phyloP scores from a whole-genome alignment of 2,329 filamentous ascomycete genomes.

The Fusarium secorum region DNA sequence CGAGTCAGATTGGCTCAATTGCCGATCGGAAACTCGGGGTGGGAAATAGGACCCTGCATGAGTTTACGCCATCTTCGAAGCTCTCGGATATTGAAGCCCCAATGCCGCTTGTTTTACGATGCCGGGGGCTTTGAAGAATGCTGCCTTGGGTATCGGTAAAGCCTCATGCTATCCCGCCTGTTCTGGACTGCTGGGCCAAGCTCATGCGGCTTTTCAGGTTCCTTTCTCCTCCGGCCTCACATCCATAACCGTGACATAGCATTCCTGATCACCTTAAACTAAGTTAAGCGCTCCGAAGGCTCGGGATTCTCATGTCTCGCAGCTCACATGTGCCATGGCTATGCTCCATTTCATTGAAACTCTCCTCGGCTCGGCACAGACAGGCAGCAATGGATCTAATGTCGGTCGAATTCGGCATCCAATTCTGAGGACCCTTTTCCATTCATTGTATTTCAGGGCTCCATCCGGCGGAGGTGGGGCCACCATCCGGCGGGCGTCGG shows the following conservation, averaged over 20 bases:
- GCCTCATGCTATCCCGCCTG: neutral
- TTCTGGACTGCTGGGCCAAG: neutral
- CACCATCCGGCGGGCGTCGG: neutral
- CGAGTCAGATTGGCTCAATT: slow-evolving; percentile 31
- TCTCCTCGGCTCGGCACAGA: neutral
- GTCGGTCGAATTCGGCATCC: neutral
- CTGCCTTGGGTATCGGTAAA: neutral
- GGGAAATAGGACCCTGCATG: slow-evolving; percentile 32
- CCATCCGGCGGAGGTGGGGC: neutral
- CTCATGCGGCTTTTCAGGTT: neutral
- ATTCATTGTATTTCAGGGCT: neutral
- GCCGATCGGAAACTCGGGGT: slow-evolving; percentile 23
- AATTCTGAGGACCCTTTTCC: neutral
- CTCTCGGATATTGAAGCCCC: neutral
- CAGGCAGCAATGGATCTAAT: neutral
- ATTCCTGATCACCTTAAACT: neutral
- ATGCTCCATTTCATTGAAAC: neutral
- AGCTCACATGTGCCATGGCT: neutral
- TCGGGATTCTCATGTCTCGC: neutral
- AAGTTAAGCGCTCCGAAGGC: neutral
- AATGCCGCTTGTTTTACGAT: neutral
- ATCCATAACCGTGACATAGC: neutral
- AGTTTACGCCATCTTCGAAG: slow-evolving; percentile 1
- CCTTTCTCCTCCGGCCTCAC: neutral
- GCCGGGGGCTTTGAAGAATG: neutral